These are phyloP conservation scores for Lactarius hengduanensis DNA, from an alignment of 768 basidiomycete genomes.

Conservation along the genomic window DNA sequence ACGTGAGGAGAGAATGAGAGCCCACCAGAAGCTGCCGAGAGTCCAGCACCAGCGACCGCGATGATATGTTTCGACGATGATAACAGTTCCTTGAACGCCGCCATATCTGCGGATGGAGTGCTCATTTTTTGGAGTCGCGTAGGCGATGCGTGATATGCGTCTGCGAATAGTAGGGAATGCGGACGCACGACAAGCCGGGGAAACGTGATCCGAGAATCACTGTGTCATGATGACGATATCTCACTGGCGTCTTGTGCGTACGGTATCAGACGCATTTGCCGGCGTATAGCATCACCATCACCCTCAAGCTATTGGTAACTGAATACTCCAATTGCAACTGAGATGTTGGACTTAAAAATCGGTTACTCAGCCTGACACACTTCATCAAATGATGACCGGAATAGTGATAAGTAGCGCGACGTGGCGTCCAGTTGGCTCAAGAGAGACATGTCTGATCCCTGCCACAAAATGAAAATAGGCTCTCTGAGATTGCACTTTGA, in stretches of 20 bases:
- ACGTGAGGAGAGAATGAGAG: neutral
- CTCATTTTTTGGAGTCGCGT: neutral
- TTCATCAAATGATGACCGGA: neutral
- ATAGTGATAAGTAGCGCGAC: neutral
- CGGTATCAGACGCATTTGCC: neutral
- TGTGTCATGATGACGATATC: neutral
- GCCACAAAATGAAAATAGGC: neutral
- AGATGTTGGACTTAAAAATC: neutral
- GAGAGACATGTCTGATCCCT: neutral
- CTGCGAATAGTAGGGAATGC: neutral
- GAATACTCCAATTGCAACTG: neutral
- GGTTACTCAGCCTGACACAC: neutral
- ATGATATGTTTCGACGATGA: slow-evolving; percentile 38
- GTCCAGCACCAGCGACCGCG: slow-evolving; percentile 53
- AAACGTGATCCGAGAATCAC: neutral
- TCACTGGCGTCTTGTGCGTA: neutral
- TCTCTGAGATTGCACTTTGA: neutral
- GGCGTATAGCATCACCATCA: neutral
- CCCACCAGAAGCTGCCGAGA: slow-evolving; percentile 60
- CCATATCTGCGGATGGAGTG: slow-evolving; percentile 16
- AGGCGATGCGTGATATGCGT: neutral
- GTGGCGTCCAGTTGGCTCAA: neutral
- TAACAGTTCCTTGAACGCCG: slow-evolving; percentile 16
- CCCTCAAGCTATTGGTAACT: too few relatives aligned
- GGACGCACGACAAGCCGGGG: too few relatives aligned